Evolutionary conservation across 2,329 filamentous ascomycete species (phyloP).

Genomic region (Byssothecium circinans): DNA sequence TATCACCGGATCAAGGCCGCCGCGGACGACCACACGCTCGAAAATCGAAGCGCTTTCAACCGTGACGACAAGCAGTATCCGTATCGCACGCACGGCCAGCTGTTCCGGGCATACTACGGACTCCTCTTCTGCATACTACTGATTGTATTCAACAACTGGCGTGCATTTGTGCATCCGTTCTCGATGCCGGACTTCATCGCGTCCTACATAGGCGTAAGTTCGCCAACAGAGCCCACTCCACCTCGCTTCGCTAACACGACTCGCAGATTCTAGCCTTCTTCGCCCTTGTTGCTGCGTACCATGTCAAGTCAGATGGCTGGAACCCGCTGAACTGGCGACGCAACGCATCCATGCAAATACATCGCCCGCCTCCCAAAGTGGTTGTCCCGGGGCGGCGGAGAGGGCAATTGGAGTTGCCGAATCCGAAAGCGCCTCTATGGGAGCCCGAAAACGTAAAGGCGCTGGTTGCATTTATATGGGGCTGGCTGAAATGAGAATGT

Average conservation of each 20-base stretch:
- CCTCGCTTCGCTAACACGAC: background rate
- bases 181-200: constrained; percentile 17
- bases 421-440: constrained; percentile 28
- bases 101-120: constrained; percentile 31
- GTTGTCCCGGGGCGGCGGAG: constrained; percentile 27
- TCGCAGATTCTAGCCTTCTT: constrained; percentile 25
- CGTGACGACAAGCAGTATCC: constrained; percentile 34
- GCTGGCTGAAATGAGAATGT: constrained; percentile 27
- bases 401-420: constrained; percentile 26
- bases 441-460: constrained; percentile 27
- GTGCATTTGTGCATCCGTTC: constrained; percentile 23
- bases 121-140: constrained; percentile 27
- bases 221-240: background rate
- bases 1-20: constrained; percentile 30
- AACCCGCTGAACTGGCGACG: constrained; percentile 29
- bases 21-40: constrained; percentile 25
- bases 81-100: constrained; percentile 29
- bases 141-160: constrained; percentile 32
- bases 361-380: constrained; percentile 28
- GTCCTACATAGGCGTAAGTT: constrained; percentile 29
- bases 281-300: constrained; percentile 27
- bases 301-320: constrained; percentile 30
- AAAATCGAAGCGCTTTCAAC: constrained; percentile 29
- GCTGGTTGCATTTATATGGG: constrained; percentile 26
- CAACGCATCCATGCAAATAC: constrained; percentile 32